phyloP scores from a whole-genome alignment of 768 basidiomycete genomes.

The Udeniomyces megalosporus region DNA sequence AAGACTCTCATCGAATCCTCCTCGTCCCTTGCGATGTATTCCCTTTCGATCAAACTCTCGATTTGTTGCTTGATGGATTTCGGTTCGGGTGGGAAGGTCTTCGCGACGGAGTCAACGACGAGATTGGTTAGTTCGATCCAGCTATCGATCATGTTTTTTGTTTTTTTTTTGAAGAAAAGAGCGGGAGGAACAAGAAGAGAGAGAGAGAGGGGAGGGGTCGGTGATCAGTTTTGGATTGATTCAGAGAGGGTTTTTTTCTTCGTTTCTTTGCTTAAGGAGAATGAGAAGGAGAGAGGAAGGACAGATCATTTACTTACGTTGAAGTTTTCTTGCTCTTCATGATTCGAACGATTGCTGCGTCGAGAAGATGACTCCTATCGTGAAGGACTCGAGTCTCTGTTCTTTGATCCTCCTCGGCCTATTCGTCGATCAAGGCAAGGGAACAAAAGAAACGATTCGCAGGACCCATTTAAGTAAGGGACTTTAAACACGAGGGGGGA shows the following conservation, averaged over 20 bases:
- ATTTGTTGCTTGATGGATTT: conserved; percentile 17
- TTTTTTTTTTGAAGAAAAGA: no score
- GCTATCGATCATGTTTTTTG: no score
- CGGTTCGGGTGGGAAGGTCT: conserved; percentile 15
- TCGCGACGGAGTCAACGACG: conserved; percentile 8
- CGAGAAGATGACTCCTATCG: conserved; percentile 68
- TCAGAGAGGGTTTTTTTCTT: no score
- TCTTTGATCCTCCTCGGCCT: conserved; percentile 72
- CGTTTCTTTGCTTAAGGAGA: no score
- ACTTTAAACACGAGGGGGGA: no score
- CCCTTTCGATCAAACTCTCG: conserved; percentile 12
- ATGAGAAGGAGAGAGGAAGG: neutral
- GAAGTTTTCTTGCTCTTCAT: conserved; percentile 80
- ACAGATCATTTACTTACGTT: neutral
- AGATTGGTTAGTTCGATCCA: conserved; percentile 14
- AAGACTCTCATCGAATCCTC: conserved; percentile 9
- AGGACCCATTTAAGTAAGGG: neutral
- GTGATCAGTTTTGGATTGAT: neutral
- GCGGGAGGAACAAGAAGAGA: no score
- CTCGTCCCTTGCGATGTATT: conserved; percentile 2
- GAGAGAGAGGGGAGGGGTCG: neutral
- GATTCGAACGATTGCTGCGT: conserved; percentile 89
- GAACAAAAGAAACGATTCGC: neutral
- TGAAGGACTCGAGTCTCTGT: conserved; percentile 72
- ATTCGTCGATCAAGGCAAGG: neutral